Conservation (phyloP, 1,284 basidiomycete genomes). For the Cystobasidium sp. region DNA sequence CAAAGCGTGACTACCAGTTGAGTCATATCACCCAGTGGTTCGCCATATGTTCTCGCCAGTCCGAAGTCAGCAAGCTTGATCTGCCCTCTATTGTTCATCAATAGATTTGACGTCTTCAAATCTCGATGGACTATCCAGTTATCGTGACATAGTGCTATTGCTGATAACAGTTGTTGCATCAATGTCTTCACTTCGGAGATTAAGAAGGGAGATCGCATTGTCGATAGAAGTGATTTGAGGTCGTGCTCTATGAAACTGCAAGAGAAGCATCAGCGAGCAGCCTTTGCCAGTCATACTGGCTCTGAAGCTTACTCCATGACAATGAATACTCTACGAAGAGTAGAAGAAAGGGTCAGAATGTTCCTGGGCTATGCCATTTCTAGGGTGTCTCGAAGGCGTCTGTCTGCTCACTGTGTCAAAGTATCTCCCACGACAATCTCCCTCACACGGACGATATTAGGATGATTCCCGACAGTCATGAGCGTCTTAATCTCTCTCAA, state of each 20-base stretch:
- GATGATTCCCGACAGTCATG: constrained; percentile 80
- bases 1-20: constrained; percentile 97
- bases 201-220: constrained; percentile 92
- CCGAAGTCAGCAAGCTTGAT: constrained; percentile 99
- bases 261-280: constrained; percentile 48
- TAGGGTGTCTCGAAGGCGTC: constrained; percentile 2
- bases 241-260: constrained; percentile 99
- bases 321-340: constrained; percentile 49
- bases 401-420: constrained; percentile 81
- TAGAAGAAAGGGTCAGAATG: neutral
- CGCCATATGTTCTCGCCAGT: constrained; percentile 90
- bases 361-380: neutral
- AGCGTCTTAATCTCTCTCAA: constrained; percentile 92
- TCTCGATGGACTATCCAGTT: constrained; percentile 99
- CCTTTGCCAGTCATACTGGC: neutral
- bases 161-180: constrained; percentile 90
- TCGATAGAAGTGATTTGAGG: constrained; percentile 88
- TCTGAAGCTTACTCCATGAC: constrained; percentile 48
- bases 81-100: constrained; percentile 98
- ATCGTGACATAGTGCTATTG: constrained; percentile 86
- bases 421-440: constrained; percentile 99
- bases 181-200: constrained; percentile 98
- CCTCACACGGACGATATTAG: constrained; percentile 91
- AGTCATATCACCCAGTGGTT: constrained; percentile 93
- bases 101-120: constrained; percentile 93